A percentile compares a stretch with the other conserved stretches of the same genome.
Conservation (phyloP, 2,329 filamentous ascomycete genomes). For the Cadophora sp. region DNA sequence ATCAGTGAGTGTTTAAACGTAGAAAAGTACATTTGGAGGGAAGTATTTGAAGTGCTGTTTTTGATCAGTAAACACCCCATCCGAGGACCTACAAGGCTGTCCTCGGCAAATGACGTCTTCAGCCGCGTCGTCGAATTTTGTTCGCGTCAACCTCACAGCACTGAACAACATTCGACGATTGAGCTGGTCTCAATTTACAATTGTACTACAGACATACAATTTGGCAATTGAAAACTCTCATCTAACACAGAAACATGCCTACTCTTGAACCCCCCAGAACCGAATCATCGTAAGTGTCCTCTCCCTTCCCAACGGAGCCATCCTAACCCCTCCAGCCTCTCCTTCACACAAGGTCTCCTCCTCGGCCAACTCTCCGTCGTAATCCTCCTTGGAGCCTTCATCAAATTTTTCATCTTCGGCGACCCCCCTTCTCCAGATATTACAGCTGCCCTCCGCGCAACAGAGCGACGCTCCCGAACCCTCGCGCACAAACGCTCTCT, state of each 20-base stretch:
- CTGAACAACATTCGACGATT: slow-evolving; percentile 10
- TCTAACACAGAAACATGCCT: slow-evolving; percentile 30
- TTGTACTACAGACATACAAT: not conserved
- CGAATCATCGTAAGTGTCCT: slow-evolving; percentile 50
- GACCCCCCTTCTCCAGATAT: slow-evolving; percentile 86
- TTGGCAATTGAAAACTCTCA: not conserved
- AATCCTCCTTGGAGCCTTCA: slow-evolving; percentile 89
- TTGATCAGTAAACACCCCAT: not conserved
- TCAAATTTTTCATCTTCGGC: slow-evolving; percentile 99
- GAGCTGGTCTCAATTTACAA: slow-evolving; percentile 27
- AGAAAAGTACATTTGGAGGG: not conserved
- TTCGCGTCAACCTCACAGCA: slow-evolving; percentile 10
- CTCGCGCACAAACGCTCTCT: slow-evolving; percentile 79
- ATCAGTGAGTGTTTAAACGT: not conserved
- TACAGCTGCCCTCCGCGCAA: slow-evolving; percentile 76
- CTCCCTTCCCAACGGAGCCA: not conserved
- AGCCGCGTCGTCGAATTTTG: slow-evolving; percentile 26
- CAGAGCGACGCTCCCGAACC: slow-evolving; percentile 75
- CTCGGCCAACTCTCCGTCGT: slow-evolving; percentile 93
- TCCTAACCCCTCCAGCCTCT: slow-evolving; percentile 18
- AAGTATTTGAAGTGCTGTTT: not conserved
- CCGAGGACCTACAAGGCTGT: slow-evolving; percentile 4
- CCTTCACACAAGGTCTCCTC: slow-evolving; percentile 92
- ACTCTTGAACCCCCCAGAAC: slow-evolving; percentile 36
- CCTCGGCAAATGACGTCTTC: slow-evolving; percentile 33